Evolutionary conservation across 1,284 basidiomycete species (phyloP).

Genomic region (Melanopsichium pennsylvanicum): DNA sequence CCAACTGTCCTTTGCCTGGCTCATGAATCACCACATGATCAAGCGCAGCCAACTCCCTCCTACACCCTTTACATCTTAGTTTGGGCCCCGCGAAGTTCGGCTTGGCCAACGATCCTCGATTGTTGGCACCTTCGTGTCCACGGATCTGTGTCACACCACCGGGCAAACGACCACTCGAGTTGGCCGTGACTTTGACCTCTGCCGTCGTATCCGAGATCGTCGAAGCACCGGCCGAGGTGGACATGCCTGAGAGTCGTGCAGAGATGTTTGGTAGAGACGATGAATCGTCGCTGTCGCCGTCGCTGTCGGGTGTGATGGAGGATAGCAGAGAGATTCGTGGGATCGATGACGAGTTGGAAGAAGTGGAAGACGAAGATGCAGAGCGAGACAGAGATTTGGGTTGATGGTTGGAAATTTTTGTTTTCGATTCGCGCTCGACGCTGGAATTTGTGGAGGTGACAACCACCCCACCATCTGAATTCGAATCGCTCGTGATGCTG

Average conservation of each 20-base stretch:
- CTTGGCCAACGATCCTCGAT: slow-evolving; percentile 29
- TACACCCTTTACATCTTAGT: slow-evolving; percentile 59
- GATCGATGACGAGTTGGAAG: background rate
- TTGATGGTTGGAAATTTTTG: slow-evolving; percentile 6
- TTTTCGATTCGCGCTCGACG: too few species aligned
- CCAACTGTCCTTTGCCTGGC: slow-evolving; percentile 57
- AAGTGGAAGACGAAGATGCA: slow-evolving; percentile 6
- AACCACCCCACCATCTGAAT: background rate
- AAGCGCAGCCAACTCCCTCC: slow-evolving; percentile 53
- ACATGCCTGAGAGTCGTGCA: too few species aligned
- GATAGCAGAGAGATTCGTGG: slow-evolving; percentile 10
- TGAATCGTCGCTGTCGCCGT: too few species aligned
- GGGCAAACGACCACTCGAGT: slow-evolving; percentile 37
- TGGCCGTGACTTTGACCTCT: slow-evolving; percentile 50
- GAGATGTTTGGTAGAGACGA: too few species aligned
- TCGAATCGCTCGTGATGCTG: background rate
- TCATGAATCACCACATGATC: slow-evolving; percentile 62
- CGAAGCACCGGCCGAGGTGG: background rate
- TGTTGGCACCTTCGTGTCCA: slow-evolving; percentile 40
- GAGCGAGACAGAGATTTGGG: slow-evolving; percentile 13
- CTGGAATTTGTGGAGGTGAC: slow-evolving; percentile 9
- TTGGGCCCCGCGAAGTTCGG: slow-evolving; percentile 36
- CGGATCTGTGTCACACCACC: slow-evolving; percentile 42
- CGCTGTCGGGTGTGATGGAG: slow-evolving; percentile 3
- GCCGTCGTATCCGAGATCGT: background rate